Conservation (phyloP, 2,329 filamentous ascomycete genomes). For the Penicillium brevicompactum region DNA sequence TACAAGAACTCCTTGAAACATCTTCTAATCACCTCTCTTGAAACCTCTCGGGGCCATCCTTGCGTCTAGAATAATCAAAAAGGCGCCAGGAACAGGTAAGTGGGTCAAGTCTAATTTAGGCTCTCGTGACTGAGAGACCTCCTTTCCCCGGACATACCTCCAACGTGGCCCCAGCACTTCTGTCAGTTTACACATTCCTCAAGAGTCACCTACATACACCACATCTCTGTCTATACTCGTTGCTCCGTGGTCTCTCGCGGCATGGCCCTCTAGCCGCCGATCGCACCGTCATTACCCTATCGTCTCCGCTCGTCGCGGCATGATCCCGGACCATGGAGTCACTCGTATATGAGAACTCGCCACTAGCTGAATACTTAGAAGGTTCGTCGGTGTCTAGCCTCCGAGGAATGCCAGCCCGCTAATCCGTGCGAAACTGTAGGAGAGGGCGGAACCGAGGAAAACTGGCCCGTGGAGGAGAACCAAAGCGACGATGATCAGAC, state of each 20-base stretch:
- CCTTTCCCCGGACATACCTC: slow-evolving; percentile 27
- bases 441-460: slow-evolving; percentile 48
- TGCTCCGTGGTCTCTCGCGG: slow-evolving; percentile 1
- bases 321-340: slow-evolving; percentile 70
- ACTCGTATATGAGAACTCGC: slow-evolving; percentile 82
- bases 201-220: neutral
- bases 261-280: slow-evolving; percentile 62
- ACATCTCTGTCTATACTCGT: neutral
- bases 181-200: slow-evolving; percentile 1
- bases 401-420: slow-evolving; percentile 12
- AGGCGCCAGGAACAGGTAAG: slow-evolving; percentile 14
- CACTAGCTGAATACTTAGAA: slow-evolving; percentile 86
- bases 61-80: slow-evolving; percentile 2
- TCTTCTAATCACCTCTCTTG: no score
- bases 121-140: slow-evolving; percentile 28
- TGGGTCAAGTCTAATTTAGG: slow-evolving; percentile 26
- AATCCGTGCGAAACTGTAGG: slow-evolving; percentile 32
- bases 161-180: slow-evolving; percentile 21
- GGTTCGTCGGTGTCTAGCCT: slow-evolving; percentile 55
- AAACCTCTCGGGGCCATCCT: neutral
- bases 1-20: no score
- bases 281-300: slow-evolving; percentile 53
- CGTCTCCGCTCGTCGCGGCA: slow-evolving; percentile 28
- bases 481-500: slow-evolving; percentile 33
- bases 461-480: slow-evolving; percentile 38